A percentile compares a stretch with the other conserved stretches of the same genome.
Conservation (phyloP, 352 stramenopile genomes). For the Phytophthora ramorum region DNA sequence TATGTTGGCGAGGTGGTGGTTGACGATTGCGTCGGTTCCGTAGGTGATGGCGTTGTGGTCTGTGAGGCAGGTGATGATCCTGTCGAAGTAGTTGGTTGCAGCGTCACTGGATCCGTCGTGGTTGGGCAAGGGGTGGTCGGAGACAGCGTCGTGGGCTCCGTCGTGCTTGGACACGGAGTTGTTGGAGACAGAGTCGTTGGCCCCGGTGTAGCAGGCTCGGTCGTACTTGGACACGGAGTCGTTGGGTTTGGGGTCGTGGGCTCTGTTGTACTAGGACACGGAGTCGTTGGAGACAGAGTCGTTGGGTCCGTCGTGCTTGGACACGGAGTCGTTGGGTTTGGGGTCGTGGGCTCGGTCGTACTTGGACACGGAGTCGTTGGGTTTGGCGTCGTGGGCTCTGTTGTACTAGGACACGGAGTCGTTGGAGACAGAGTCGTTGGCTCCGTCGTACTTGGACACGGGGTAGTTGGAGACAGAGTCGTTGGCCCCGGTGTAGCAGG, state of each 20-base stretch:
- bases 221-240: constrained; percentile 4
- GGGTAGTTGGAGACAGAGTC: not conserved
- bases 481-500: not conserved
- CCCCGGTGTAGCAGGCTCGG: not conserved
- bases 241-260: not conserved
- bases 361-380: not conserved
- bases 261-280: not conserved
- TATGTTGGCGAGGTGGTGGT: constrained; percentile 8
- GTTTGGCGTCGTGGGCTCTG: not conserved
- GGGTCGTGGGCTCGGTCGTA: not conserved
- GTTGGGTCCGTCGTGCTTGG: constrained; percentile 1
- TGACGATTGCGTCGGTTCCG: not conserved
- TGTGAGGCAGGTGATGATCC: too few species aligned
- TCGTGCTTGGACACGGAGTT: not conserved
- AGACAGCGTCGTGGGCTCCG: not conserved
- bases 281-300: not conserved
- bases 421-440: not conserved
- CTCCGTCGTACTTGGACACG: not conserved
- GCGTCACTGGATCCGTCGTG: not conserved
- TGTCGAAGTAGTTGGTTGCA: not conserved
- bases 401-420: not conserved
- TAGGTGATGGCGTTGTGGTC: not conserved
- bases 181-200: not conserved
- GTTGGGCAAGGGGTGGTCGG: constrained; percentile 1
- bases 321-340: not conserved